Evolutionary conservation across 768 basidiomycete species (phyloP), one percentile per base, ranked within the genome.

Genomic region (Favolaschia claudopus): DNA sequence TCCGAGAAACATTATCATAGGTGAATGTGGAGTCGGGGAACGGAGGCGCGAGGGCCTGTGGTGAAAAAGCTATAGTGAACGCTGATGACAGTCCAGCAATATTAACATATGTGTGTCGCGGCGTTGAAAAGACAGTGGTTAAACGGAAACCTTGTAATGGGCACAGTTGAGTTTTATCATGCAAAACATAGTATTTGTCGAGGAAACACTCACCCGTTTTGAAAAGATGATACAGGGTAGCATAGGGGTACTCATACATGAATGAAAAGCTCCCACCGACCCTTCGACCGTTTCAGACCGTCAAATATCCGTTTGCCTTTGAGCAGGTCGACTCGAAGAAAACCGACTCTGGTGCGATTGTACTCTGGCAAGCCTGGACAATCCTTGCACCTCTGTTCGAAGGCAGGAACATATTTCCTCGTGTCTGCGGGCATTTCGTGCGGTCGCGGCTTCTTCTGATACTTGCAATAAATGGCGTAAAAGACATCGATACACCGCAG

Each of bases 401-500:
- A 87, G 0, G 79, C 77, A 1, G 63, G 72, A 24, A 74, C 70
- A 64, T 80, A 83, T 36, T 65, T 71, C 7, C 59, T 43, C 47
- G 62, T 61, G 29, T 65, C 64, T 27, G 45, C 36, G 15, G 58
- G 62, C 51, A 64, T 65, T 32, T 67, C 67, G 37, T 67, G 51
- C 38, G 54, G 56, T 55, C 72, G 64, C 22, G 73, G 72, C 25
- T 69, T 67, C 55, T 76, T 64, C 53, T 73, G 76, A 29, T 89
- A 86, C 31, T 78, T 71, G 38, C 82, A 77, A 65, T 84, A 80
- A 25, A 90, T 86, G 10, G 79, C 82, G 51, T 80, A 70, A 66
- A 88, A 86, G 31, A 90, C 79, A 48, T 89, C 87, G 22, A 82
- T 76, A 64, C 85, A 82, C 14, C 80, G 72, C 53, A 89, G 74